A percentile compares a stretch with the other conserved stretches of the same genome.
phyloP scores from a whole-genome alignment of 2,329 filamentous ascomycete genomes.

The Allantophomopsis cytisporea region DNA sequence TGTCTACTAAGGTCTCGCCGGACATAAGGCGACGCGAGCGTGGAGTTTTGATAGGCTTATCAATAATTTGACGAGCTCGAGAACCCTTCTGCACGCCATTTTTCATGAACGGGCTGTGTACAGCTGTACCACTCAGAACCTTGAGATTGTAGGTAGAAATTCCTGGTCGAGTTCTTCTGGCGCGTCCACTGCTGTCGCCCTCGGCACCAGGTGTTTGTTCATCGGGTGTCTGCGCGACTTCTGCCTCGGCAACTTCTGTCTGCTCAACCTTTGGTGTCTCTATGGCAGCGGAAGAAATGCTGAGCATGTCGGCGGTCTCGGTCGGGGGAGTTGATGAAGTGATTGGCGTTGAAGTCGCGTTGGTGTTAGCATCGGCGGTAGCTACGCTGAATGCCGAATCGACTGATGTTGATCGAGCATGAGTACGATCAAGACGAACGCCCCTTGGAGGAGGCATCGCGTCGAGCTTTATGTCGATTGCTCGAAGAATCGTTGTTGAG shows the following conservation, averaged over 20 bases:
- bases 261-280: slow-evolving; percentile 9
- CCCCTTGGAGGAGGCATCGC: slow-evolving; percentile 7
- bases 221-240: neutral
- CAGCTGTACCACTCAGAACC: slow-evolving; percentile 45
- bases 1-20: slow-evolving; percentile 19
- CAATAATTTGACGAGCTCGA: slow-evolving; percentile 1
- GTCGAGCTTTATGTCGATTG: too few species aligned
- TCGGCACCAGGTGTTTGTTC: neutral
- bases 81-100: neutral
- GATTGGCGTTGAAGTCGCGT: slow-evolving; percentile 10
- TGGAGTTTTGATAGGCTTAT: slow-evolving; percentile 11
- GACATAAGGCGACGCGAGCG: slow-evolving; percentile 27
- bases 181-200: slow-evolving; percentile 23
- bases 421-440: neutral
- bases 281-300: slow-evolving; percentile 33
- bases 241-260: slow-evolving; percentile 1
- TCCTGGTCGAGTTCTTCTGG: slow-evolving; percentile 39
- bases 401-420: slow-evolving; percentile 1
- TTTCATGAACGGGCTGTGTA: slow-evolving; percentile 27
- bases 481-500: too few species aligned
- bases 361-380: slow-evolving; percentile 12
- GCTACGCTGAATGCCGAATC: slow-evolving; percentile 13
- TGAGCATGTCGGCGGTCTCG: slow-evolving; percentile 47
- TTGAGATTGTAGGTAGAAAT: slow-evolving; percentile 54
- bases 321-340: slow-evolving; percentile 48